phyloP scores from a whole-genome alignment of 164 flowering plant genomes.

The Kalanchoe fedtschenkoi region DNA sequence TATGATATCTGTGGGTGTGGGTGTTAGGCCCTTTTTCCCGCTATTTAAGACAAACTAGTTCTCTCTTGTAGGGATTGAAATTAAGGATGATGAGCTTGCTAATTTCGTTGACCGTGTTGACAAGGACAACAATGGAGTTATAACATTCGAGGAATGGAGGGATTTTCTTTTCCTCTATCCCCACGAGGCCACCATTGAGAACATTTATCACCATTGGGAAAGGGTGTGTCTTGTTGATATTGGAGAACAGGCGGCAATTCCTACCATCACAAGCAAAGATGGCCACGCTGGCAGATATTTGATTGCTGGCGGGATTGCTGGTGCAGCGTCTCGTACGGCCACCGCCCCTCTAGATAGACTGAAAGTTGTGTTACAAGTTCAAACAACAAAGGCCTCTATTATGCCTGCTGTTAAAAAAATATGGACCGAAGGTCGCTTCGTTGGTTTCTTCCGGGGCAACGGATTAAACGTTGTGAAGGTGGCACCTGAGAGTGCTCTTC shows the following conservation, averaged over 20 bases:
- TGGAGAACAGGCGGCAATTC: slow-evolving; percentile 90
- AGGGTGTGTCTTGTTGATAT: slow-evolving; percentile 94
- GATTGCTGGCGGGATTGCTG: slow-evolving; percentile 94
- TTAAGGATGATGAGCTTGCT: slow-evolving; percentile 87
- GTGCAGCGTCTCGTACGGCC: slow-evolving; percentile 92
- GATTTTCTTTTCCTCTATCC: slow-evolving; percentile 97
- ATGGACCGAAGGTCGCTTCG: slow-evolving; percentile 61
- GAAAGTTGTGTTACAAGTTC: slow-evolving; percentile 83
- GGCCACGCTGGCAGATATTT: slow-evolving; percentile 68
- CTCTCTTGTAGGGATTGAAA: slow-evolving; percentile 66
- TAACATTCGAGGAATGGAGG: slow-evolving; percentile 98
- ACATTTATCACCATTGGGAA: slow-evolving; percentile 87
- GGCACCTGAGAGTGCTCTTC: slow-evolving; percentile 96
- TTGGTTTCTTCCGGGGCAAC: slow-evolving; percentile 89
- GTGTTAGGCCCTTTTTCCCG: not conserved
- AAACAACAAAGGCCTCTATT: slow-evolving; percentile 46
- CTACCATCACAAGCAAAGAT: slow-evolving; percentile 81
- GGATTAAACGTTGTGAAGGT: slow-evolving; percentile 93
- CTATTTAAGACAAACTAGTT: not conserved
- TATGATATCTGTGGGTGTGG: too few species aligned
- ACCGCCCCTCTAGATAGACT: slow-evolving; percentile 97
- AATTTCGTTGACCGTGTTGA: slow-evolving; percentile 92
- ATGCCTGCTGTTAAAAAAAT: slow-evolving; percentile 57
- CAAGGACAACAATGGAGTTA: slow-evolving; percentile 90
- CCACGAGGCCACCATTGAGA: slow-evolving; percentile 86